Evolutionary conservation across 1,284 basidiomycete genomes (phyloP).

Genomic region (Leccinum pachyderme): DNA sequence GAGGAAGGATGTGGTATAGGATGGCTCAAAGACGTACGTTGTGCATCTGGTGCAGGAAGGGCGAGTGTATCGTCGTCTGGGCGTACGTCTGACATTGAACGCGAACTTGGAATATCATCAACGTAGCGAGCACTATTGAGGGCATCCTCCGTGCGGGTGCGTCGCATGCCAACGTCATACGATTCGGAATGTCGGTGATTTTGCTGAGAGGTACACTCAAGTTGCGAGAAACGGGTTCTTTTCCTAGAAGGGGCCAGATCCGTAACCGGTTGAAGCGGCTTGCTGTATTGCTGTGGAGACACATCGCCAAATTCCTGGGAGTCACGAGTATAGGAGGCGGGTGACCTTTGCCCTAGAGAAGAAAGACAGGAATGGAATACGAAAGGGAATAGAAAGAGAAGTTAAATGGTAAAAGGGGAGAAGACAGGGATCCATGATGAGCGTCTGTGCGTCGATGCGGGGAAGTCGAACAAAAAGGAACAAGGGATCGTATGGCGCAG

Average conservation of each 20-base stretch:
- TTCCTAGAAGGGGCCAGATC: constrained; percentile 13
- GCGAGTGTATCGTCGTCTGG: constrained; percentile 17
- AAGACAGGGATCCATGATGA: constrained; percentile 50
- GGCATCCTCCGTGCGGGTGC: constrained; percentile 21
- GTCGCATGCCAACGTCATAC: constrained; percentile 15
- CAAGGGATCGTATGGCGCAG: constrained; percentile 38
- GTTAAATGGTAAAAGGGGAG: constrained; percentile 25
- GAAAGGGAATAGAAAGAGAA: constrained; percentile 37
- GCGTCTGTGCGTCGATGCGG: constrained; percentile 52
- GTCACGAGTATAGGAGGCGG: constrained; percentile 30
- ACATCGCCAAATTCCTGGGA: constrained; percentile 20
- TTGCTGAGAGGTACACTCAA: constrained; percentile 11
- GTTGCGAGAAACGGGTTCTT: constrained; percentile 28
- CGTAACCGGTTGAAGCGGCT: constrained; percentile 16
- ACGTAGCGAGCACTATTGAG: constrained; percentile 12
- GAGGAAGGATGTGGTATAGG: constrained; percentile 30
- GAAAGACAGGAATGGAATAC: constrained; percentile 37
- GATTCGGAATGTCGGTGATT: constrained; percentile 12
- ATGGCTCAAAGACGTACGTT: constrained; percentile 45
- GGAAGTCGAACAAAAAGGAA: constrained; percentile 46
- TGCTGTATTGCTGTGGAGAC: constrained; percentile 14
- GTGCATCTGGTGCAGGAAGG: constrained; percentile 28
- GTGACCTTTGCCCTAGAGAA: constrained; percentile 57
- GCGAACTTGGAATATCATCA: constrained; percentile 23
- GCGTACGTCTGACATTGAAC: constrained; percentile 17